Conservation (phyloP, 1,284 basidiomycete genomes). For the Ceratobasidium sp. region DNA sequence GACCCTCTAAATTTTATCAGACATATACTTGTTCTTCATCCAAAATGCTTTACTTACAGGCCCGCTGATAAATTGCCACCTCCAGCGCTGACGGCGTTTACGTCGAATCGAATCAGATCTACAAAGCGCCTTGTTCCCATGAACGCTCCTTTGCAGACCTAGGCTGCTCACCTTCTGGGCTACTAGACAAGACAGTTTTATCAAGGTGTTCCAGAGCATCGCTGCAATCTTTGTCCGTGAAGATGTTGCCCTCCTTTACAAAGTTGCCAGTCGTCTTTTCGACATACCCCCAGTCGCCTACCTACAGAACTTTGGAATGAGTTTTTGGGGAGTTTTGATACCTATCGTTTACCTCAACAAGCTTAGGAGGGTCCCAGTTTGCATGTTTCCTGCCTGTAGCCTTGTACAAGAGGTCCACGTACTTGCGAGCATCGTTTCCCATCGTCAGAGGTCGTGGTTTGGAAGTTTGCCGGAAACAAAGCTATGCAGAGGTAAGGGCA, state of each 20-base stretch:
- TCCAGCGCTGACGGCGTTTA: not conserved
- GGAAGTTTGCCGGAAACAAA: too few species aligned
- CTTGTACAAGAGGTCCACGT: conserved; percentile 32
- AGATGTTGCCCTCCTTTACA: conserved; percentile 39
- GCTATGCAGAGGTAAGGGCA: too few species aligned
- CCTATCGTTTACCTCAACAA: conserved; percentile 9
- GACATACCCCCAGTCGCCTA: conserved; percentile 39
- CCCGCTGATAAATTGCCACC: not conserved
- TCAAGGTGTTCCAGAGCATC: not conserved
- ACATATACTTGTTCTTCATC: not conserved
- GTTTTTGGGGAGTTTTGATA: not conserved
- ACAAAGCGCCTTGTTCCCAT: not conserved
- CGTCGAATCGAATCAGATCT: conserved; percentile 19
- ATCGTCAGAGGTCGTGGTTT: not conserved
- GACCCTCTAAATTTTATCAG: conserved; percentile 8
- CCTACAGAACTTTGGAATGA: not conserved
- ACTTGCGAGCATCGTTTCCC: conserved; percentile 32
- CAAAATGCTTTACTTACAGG: conserved; percentile 3
- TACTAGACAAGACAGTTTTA: not conserved
- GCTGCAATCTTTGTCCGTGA: conserved; percentile 20
- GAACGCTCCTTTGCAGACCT: not conserved
- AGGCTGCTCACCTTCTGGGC: conserved; percentile 16
- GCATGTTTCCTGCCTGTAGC: conserved; percentile 33
- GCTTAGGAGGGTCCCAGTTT: conserved; percentile 30
- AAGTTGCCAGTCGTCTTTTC: conserved; percentile 21